Evolutionary conservation across 805 yeast genomes (phyloP).

Genomic region (Zygosaccharomyces kombuchaensis): DNA sequence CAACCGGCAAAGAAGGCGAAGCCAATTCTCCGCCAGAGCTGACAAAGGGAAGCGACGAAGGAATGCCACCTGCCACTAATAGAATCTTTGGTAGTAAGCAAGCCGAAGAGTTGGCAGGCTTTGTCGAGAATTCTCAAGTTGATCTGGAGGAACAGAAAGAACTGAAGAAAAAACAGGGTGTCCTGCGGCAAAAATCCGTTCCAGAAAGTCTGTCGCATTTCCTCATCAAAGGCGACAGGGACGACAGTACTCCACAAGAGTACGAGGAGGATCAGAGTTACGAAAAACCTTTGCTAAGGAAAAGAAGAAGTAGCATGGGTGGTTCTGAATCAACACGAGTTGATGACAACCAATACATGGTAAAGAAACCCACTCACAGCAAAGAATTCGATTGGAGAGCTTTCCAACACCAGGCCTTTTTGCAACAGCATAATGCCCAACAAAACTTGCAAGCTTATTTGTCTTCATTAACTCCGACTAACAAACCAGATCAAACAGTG

Average conservation of each 20-base stretch:
- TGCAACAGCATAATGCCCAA: slow-evolving; percentile 34
- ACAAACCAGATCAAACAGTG: neutral
- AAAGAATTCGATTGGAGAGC: slow-evolving; percentile 33
- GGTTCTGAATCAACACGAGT: neutral
- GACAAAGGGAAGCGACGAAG: slow-evolving; percentile 30
- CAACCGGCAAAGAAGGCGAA: slow-evolving; percentile 9
- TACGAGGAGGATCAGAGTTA: slow-evolving; percentile 7
- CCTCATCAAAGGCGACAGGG: slow-evolving; percentile 37
- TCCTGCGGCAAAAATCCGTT: slow-evolving; percentile 46
- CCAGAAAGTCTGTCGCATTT: slow-evolving; percentile 53
- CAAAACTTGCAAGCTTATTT: slow-evolving; percentile 34
- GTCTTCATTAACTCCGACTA: slow-evolving; percentile 20
- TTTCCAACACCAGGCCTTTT: slow-evolving; percentile 33
- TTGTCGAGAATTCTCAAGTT: slow-evolving; percentile 38
- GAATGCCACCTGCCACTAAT: slow-evolving; percentile 58
- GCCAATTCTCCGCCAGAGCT: neutral
- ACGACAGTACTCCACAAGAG: slow-evolving; percentile 7
- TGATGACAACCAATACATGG: slow-evolving; percentile 22
- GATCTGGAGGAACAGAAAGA: slow-evolving; percentile 46
- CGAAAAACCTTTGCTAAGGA: neutral
- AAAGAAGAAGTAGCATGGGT: neutral
- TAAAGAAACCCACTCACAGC: slow-evolving; percentile 30
- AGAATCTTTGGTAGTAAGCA: slow-evolving; percentile 39
- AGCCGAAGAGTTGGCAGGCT: slow-evolving; percentile 32
- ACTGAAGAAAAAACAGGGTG: slow-evolving; percentile 45